Conservation (phyloP, 208 protist species). For the Trypanosoma mega region DNA sequence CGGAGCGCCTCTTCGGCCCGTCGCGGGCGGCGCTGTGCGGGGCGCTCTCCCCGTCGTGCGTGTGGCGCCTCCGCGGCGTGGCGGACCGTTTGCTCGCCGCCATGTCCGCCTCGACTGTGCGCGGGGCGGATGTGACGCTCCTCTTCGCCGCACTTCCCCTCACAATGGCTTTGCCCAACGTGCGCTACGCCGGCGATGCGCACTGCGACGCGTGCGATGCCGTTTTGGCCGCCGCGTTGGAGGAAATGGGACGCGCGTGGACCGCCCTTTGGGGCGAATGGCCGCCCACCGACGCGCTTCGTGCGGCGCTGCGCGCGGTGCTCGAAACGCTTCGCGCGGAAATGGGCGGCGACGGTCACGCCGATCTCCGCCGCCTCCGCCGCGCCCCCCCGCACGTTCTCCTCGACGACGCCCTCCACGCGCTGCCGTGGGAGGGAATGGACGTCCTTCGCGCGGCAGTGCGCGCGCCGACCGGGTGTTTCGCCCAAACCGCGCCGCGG, state of each 20-base stretch:
- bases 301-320: not conserved
- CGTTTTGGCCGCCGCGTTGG: no score
- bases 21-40: constrained; percentile 39
- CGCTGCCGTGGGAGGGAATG: constrained; percentile 62
- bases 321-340: not conserved
- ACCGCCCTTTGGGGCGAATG: no score
- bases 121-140: constrained; percentile 15
- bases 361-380: constrained; percentile 41
- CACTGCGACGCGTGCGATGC: no score
- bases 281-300: not conserved
- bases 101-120: constrained; percentile 5
- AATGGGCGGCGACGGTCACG: constrained; percentile 17
- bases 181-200: no score
- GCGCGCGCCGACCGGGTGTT: no score
- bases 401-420: constrained; percentile 48
- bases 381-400: constrained; percentile 65
- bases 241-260: no score
- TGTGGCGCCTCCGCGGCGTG: constrained; percentile 11
- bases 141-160: constrained; percentile 19
- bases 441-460: constrained; percentile 42
- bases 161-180: no score
- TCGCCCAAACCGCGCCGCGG: no score
- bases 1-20: constrained; percentile 26
- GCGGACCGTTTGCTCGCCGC: constrained; percentile 18
- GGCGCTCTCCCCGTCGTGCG: constrained; percentile 24